A percentile compares a stretch with the other conserved stretches of the same genome.
These are phyloP conservation scores for Apiospora koreana DNA, from an alignment of 2,329 filamentous ascomycete genomes.

Conservation along the genomic window DNA sequence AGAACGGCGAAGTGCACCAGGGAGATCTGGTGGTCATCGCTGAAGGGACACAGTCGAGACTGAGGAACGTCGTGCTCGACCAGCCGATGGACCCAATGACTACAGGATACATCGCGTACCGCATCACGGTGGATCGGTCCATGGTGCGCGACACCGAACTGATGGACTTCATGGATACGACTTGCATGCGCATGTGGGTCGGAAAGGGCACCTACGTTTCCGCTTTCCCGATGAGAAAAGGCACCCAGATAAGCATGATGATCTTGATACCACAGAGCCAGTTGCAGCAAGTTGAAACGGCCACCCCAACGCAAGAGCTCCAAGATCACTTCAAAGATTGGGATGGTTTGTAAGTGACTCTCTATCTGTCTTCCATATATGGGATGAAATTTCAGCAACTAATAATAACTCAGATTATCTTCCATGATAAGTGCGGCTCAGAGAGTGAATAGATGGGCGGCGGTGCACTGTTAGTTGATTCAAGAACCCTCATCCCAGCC, in stretches of 20 bases:
- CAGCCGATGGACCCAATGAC: neutral
- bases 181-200: neutral
- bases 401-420: neutral
- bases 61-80: neutral
- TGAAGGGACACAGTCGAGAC: neutral
- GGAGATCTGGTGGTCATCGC: constrained; percentile 9
- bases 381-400: neutral
- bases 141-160: neutral
- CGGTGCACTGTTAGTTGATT: neutral
- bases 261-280: neutral
- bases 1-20: neutral
- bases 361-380: too few species aligned
- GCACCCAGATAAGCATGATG: neutral
- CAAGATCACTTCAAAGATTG: neutral
- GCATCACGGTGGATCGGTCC: neutral
- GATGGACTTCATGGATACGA: neutral
- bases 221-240: neutral
- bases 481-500: neutral
- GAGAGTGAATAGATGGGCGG: neutral
- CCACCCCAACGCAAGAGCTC: neutral
- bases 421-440: neutral
- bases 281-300: neutral
- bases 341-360: neutral
- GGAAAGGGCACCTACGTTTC: neutral
- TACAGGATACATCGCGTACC: neutral